Evolutionary conservation across 148 eudicot genomes (phyloP), one percentile per base, ranked within the genome.

Genomic region (Rhododendron simsii): DNA sequence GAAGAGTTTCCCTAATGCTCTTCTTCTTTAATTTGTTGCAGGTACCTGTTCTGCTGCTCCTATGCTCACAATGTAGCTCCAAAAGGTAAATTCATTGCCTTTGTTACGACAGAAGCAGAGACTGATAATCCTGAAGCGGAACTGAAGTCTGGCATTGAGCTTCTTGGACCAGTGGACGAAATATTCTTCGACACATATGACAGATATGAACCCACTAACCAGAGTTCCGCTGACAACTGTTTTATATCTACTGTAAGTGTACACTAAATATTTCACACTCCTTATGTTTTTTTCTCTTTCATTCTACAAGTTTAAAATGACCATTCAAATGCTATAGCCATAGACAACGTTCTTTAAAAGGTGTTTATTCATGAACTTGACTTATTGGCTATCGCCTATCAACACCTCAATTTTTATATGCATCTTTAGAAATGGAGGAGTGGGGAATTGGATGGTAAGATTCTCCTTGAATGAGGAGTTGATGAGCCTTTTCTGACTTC

Each of bases 41-140:
- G 99, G 99, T 97, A 97, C 87, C 85, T 97, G 71, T 97, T 97
- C 88, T 97, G 98, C 83, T 97, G 98, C 87, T 96, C 99, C 18
- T 97, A 97, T 92, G 88, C 96, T 84, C 99, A 97, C 84, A 97
- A 93, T 89, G 98, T 97, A 15, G 99, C 98, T 87, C 96, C 98
- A 18, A 91, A 95, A 88, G 98, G 98, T 26, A 95, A 97, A 90
- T 94, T 89, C 89, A 95, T 97, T 7, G 98, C 98, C 65, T 97
- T 97, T 83, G 99, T 97, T 63, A 90, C 93, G 81, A 91, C 98
- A 51, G 99, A 94, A 89, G 99, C 99, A 15, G 99, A 96, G 88
- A 94, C 96, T 78, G 98, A 96, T 85, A 87, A 96, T 73, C 99
- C 99, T 26, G 95, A 95, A 89, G 86, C 86, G 26, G 99, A 96